Percentiles rank a stretch among this genome's conserved stretches.
Conservation (phyloP, 139 green algal species). For the Chlamydomonas schloesseri region DNA sequence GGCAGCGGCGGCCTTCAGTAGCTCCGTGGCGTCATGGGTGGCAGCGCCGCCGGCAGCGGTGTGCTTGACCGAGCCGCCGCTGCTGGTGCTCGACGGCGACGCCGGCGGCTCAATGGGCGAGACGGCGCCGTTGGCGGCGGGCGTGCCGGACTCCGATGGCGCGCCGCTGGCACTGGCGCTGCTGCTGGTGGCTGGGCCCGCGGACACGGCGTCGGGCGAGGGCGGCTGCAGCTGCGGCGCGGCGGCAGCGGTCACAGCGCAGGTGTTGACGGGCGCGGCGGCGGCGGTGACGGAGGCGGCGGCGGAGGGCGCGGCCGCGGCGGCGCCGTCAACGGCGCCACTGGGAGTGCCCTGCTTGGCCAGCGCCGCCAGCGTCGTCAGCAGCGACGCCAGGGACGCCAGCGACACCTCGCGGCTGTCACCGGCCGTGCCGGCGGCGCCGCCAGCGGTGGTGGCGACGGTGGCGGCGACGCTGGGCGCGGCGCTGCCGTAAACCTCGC, state of each 20-base stretch:
- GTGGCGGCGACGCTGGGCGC: background rate
- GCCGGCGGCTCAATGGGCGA: background rate
- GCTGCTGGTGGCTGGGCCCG: background rate
- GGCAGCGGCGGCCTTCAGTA: too few relatives aligned
- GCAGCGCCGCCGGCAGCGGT: too few relatives aligned
- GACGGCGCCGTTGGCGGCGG: background rate
- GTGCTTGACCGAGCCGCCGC: background rate
- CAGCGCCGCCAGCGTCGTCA: slow-evolving; percentile 32
- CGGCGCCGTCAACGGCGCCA: background rate
- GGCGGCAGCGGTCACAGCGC: too few relatives aligned
- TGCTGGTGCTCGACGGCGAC: background rate
- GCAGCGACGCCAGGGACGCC: slow-evolving; percentile 22
- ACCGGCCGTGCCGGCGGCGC: background rate
- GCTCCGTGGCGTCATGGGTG: background rate
- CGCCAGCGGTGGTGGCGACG: background rate
- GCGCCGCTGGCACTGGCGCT: background rate
- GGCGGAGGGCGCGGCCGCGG: background rate
- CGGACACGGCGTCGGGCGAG: background rate
- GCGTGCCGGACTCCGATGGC: background rate
- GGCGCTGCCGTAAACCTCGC: background rate
- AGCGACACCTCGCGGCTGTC: background rate
- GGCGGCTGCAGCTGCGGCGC: too few relatives aligned
- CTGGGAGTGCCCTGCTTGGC: background rate
- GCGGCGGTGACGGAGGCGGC: background rate
- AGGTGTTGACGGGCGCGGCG: background rate